Conservation (phyloP, 345 rosid genomes). For the Gossypium anomalum region DNA sequence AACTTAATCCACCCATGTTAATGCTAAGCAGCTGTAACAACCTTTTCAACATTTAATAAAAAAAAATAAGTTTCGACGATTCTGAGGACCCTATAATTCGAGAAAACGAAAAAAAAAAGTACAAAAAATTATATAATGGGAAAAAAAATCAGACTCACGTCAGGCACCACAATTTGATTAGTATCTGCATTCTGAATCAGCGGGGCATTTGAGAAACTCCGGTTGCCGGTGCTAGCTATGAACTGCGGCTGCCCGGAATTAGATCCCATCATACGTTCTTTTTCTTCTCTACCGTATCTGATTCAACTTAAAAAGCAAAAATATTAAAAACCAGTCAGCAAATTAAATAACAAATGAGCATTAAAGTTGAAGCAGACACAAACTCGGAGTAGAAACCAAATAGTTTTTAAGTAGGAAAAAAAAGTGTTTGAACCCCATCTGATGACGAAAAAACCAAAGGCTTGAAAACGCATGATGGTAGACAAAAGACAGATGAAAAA, state of each 20-base stretch:
- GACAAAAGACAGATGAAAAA: background rate
- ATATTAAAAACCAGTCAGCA: background rate
- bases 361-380: background rate
- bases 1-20: background rate
- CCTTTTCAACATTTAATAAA: background rate
- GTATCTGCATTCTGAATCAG: conserved; percentile 49
- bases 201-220: conserved; percentile 61
- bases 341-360: background rate
- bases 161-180: conserved; percentile 72
- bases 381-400: background rate
- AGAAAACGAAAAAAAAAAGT: background rate
- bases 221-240: conserved; percentile 58
- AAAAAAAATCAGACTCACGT: conserved; percentile 36
- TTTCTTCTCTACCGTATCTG: conserved; percentile 1
- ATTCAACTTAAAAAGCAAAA: background rate
- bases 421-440: background rate
- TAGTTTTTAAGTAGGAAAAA: too few relatives aligned
- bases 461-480: background rate
- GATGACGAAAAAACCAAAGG: background rate
- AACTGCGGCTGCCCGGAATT: conserved; percentile 61
- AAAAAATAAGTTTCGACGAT: background rate
- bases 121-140: background rate
- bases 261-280: conserved; percentile 35
- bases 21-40: background rate
- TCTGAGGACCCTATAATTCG: background rate